phyloP scores from a whole-genome alignment of 441 rosid species.

The Adansonia rubrostipa region DNA sequence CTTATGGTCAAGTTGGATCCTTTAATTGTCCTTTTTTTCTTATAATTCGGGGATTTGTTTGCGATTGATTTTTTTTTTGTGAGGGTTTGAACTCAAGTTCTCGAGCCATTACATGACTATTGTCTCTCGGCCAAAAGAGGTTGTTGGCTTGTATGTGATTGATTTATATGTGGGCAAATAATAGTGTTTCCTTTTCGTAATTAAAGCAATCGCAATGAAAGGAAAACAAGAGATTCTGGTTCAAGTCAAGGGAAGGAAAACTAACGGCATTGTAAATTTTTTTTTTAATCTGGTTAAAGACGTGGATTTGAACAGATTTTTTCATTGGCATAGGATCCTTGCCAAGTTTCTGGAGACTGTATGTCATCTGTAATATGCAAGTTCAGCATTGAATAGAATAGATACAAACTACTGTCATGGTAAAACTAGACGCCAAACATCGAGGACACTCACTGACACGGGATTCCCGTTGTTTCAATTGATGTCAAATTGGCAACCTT shows the following conservation, averaged over 20 bases:
- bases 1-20: too few species aligned
- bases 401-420: too few species aligned
- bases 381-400: too few species aligned
- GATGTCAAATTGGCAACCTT: background rate
- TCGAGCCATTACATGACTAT: too few species aligned
- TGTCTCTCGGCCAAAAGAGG: too few species aligned
- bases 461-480: background rate
- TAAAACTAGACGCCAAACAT: background rate
- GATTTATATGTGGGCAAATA: background rate
- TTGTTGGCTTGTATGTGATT: too few species aligned
- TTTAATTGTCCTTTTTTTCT: too few species aligned
- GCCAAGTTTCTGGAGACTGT: too few species aligned
- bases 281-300: background rate
- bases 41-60: too few species aligned
- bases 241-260: background rate
- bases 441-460: background rate
- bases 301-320: background rate
- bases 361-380: background rate
- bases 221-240: background rate
- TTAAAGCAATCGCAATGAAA: background rate
- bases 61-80: too few species aligned
- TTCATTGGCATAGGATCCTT: constrained; percentile 3
- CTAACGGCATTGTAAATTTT: background rate
- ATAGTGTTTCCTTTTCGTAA: background rate
- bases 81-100: too few species aligned